Conservation (phyloP, 2,329 filamentous ascomycete genomes). For the Fusarium torulosum region DNA sequence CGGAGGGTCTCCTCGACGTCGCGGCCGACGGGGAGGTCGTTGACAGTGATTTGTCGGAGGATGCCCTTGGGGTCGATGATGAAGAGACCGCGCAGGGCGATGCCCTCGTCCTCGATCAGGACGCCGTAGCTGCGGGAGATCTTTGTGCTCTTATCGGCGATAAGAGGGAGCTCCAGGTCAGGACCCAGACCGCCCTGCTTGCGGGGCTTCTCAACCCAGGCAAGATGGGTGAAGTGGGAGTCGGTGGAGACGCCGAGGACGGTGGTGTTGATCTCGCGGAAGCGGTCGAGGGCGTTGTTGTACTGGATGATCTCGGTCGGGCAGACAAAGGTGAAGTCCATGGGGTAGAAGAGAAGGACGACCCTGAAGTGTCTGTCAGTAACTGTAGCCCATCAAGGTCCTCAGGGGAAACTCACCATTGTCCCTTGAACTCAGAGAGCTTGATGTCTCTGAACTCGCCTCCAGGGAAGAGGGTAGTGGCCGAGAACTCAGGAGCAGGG, state of each 20-base stretch:
- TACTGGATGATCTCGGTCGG: constrained; percentile 75
- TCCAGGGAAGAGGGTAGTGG: constrained; percentile 62
- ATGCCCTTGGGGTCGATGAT: constrained; percentile 74
- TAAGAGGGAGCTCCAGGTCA: constrained; percentile 70
- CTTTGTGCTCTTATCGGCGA: constrained; percentile 72
- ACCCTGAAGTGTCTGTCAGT: constrained; percentile 58
- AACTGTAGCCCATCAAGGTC: neutral
- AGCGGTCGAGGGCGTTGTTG: constrained; percentile 71
- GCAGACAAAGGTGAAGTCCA: constrained; percentile 77
- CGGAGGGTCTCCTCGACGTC: constrained; percentile 74
- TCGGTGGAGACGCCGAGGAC: constrained; percentile 74
- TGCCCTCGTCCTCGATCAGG: constrained; percentile 72
- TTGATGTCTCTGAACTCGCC: constrained; percentile 62
- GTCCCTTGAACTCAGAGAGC: constrained; percentile 60
- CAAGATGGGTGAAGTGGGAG: constrained; percentile 67
- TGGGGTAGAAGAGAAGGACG: constrained; percentile 74
- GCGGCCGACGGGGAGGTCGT: constrained; percentile 74
- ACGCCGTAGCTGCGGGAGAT: constrained; percentile 73
- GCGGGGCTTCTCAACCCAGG: constrained; percentile 69
- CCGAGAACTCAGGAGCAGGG: constrained; percentile 63
- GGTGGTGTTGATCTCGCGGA: constrained; percentile 68
- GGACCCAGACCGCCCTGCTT: constrained; percentile 72
- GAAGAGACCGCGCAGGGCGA: constrained; percentile 73
- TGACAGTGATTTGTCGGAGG: constrained; percentile 73
- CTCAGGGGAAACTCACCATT: constrained; percentile 55